These are phyloP conservation scores for Eucalyptus marginata DNA, from an alignment of 345 rosid genomes.

Conservation along the genomic window DNA sequence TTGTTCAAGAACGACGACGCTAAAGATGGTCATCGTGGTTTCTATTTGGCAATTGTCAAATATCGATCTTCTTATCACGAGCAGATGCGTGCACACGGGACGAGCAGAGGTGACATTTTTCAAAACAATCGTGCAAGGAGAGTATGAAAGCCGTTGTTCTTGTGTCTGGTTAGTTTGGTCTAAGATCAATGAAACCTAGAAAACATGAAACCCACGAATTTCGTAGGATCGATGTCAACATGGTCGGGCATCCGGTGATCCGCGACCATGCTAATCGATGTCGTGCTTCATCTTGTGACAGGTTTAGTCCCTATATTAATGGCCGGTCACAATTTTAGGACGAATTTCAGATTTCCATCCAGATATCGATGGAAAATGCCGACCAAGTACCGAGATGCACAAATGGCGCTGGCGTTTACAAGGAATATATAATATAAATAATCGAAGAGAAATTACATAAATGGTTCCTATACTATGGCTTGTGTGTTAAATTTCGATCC, in stretches of 20 bases:
- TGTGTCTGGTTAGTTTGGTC: background rate
- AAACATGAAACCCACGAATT: background rate
- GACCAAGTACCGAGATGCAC: background rate
- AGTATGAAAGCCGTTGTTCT: background rate
- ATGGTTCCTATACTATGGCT: background rate
- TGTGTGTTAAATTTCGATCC: background rate
- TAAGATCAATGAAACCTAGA: background rate
- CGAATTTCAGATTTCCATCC: background rate
- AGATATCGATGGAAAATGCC: background rate
- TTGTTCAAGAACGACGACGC: background rate
- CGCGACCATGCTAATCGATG: background rate
- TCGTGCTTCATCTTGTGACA: background rate
- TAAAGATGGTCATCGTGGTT: background rate
- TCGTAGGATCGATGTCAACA: background rate
- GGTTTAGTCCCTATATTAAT: background rate
- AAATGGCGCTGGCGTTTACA: rapidly evolving
- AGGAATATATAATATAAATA: background rate
- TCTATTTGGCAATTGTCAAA: background rate
- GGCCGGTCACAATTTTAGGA: background rate
- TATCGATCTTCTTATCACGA: background rate
- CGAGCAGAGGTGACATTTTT: background rate
- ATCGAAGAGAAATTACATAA: background rate
- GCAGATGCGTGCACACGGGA: background rate
- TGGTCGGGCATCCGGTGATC: background rate
- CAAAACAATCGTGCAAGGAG: background rate